Conservation (phyloP, 169 alveolate genomes). For the Toxoplasma gondii region DNA sequence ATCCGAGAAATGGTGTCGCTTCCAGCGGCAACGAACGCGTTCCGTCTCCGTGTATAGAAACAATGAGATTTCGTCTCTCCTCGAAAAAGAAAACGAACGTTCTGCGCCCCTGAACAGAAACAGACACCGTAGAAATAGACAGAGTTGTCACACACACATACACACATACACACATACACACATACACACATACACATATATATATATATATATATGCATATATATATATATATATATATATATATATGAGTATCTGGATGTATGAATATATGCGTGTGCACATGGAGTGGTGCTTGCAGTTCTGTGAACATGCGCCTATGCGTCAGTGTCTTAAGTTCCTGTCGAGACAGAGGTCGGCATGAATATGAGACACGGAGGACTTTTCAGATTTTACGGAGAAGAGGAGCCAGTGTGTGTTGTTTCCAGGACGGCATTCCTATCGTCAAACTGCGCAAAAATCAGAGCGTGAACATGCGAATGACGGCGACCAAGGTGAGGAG, state of each 20-base stretch:
- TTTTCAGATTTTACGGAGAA: too few relatives aligned
- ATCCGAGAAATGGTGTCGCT: too few relatives aligned
- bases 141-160: background rate
- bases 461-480: conserved; percentile 83
- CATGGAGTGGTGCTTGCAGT: too few relatives aligned
- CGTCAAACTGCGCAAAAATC: conserved; percentile 86
- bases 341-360: background rate
- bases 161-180: background rate
- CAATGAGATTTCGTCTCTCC: too few relatives aligned
- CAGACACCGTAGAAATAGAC: background rate
- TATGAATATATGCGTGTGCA: too few relatives aligned
- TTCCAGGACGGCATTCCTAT: conserved; percentile 83
- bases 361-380: background rate
- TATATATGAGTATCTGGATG: background rate
- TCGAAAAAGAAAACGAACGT: background rate
- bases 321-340: too few relatives aligned
- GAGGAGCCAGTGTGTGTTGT: too few relatives aligned
- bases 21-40: too few relatives aligned
- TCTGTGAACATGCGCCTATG: too few relatives aligned
- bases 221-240: background rate
- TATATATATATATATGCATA: background rate
- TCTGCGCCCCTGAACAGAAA: too few relatives aligned
- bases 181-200: background rate
- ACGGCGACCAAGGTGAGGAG: conserved; percentile 81
- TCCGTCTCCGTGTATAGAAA: too few relatives aligned